Evolutionary conservation across 2,329 filamentous ascomycete species (phyloP).

Genomic region (Neurospora sp.): DNA sequence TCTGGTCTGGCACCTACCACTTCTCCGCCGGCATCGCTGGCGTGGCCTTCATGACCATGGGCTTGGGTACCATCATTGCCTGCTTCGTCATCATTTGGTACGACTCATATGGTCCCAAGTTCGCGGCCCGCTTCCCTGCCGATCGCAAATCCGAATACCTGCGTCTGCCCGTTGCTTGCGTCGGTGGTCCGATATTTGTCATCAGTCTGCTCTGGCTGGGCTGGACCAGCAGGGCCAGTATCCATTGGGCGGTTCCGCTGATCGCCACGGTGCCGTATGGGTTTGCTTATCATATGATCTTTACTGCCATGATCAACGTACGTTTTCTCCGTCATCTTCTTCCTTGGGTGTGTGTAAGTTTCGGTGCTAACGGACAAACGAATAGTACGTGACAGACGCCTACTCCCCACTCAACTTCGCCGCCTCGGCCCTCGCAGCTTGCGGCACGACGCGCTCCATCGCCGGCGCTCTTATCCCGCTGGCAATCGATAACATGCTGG

Average conservation of each 20-base stretch:
- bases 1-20: constrained; percentile 21
- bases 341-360: neutral
- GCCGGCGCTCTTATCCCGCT: constrained; percentile 19
- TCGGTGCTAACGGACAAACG: neutral
- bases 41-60: constrained; percentile 18
- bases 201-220: constrained; percentile 21
- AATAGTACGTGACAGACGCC: constrained; percentile 17
- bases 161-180: constrained; percentile 20
- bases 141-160: constrained; percentile 19
- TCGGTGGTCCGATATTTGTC: constrained; percentile 18
- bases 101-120: constrained; percentile 12
- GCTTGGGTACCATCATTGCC: constrained; percentile 17
- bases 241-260: constrained; percentile 21
- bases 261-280: constrained; percentile 20
- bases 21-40: constrained; percentile 21
- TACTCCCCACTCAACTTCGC: constrained; percentile 18
- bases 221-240: constrained; percentile 15
- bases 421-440: constrained; percentile 19
- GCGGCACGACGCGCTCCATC: constrained; percentile 18
- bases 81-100: constrained; percentile 14
- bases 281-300: constrained; percentile 20
- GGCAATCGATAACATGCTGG: constrained; percentile 19
- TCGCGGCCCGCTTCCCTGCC: constrained; percentile 14
- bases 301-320: constrained; percentile 20
- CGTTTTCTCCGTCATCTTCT: neutral